These are phyloP conservation scores for Lepiota venenata DNA, from an alignment of 768 basidiomycete species.

Conservation along the genomic window DNA sequence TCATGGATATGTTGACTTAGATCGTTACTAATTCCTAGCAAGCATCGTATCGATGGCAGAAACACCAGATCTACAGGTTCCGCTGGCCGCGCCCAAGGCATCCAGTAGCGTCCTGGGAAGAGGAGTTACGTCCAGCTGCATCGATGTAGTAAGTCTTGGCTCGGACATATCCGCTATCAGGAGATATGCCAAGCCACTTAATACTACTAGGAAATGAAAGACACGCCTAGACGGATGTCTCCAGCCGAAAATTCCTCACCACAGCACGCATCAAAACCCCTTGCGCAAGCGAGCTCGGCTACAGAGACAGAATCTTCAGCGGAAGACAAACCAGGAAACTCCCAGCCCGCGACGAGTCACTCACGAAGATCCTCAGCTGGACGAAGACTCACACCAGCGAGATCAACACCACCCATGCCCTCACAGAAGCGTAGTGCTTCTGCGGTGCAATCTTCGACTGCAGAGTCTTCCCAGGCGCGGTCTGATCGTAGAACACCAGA, in stretches of 20 bases:
- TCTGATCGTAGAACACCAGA: neutral
- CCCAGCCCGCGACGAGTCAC: constrained; percentile 5
- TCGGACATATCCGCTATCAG: neutral
- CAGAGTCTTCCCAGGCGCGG: neutral
- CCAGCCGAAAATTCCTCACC: neutral
- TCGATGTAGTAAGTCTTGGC: constrained; percentile 1
- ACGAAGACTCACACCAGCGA: neutral
- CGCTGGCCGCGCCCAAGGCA: constrained; percentile 12
- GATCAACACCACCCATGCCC: neutral
- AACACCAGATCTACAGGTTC: constrained; percentile 37
- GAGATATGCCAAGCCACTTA: neutral
- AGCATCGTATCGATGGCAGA: constrained; percentile 44
- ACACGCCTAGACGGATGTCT: neutral
- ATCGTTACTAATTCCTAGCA: constrained; percentile 35
- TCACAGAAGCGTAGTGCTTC: neutral
- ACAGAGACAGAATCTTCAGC: constrained; percentile 48
- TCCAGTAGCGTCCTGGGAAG: constrained; percentile 6
- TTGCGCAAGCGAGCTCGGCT: constrained; percentile 24
- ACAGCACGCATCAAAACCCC: neutral
- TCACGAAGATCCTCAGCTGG: no score
- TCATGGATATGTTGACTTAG: no score
- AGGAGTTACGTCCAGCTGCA: neutral
- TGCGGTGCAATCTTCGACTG: neutral
- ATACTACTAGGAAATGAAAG: neutral
- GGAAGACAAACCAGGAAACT: constrained; percentile 18